Evolutionary conservation across 129 eudicot species (phyloP).

Genomic region (Escallonia rubra): DNA sequence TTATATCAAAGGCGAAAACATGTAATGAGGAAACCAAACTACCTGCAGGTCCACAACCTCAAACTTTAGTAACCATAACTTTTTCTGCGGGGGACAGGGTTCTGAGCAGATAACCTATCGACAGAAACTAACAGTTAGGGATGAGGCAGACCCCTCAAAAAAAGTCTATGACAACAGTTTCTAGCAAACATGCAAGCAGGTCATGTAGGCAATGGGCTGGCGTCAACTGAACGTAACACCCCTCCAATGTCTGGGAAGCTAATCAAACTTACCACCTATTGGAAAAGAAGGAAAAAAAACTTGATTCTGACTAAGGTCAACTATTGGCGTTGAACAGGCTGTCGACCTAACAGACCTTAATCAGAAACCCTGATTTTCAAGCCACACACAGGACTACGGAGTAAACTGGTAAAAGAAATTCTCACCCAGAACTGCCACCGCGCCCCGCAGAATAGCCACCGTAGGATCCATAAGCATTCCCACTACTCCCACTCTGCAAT

Average conservation of each 20-base stretch:
- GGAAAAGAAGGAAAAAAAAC: neutral
- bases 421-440: conserved; percentile 78
- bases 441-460: conserved; percentile 88
- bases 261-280: neutral
- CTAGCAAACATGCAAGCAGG: no score
- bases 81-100: conserved; percentile 60
- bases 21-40: conserved; percentile 9
- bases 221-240: no score
- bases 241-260: neutral
- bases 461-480: conserved; percentile 71
- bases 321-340: neutral
- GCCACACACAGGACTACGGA: no score
- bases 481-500: conserved; percentile 55
- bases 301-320: no score
- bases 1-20: conserved; percentile 6
- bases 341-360: neutral
- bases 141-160: neutral
- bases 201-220: no score
- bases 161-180: conserved; percentile 3
- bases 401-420: neutral
- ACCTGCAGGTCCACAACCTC: conserved; percentile 37
- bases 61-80: conserved; percentile 61
- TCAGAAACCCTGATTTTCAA: no score
- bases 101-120: conserved; percentile 72
- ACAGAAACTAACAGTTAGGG: conserved; percentile 18